Conservation (phyloP, 2,329 filamentous ascomycete species). For the Xylariaceae sp. region DNA sequence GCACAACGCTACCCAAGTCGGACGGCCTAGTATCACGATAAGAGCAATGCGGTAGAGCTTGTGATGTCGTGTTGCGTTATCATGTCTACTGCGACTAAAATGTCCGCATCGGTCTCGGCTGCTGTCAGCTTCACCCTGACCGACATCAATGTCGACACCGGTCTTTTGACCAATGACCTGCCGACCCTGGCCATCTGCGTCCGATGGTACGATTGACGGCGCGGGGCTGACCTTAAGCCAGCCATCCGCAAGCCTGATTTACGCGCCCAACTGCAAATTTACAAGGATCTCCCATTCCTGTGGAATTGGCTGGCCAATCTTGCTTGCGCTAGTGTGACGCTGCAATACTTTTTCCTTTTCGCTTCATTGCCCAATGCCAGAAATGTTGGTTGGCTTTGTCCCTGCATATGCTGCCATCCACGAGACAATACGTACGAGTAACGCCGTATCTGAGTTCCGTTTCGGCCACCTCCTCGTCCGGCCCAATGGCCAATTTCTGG, state of each 20-base stretch:
- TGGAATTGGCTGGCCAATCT: constrained; percentile 21
- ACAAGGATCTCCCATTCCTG: constrained; percentile 36
- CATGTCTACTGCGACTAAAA: constrained; percentile 1
- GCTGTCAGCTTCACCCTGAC: constrained; percentile 6
- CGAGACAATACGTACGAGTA: constrained; percentile 8
- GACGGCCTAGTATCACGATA: constrained; percentile 1
- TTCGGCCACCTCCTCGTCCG: too few relatives aligned
- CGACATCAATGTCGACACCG: constrained; percentile 17
- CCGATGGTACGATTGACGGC: constrained; percentile 45
- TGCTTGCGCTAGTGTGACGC: constrained; percentile 23
- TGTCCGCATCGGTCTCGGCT: not conserved
- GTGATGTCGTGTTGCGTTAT: constrained; percentile 8
- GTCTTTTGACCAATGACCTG: constrained; percentile 39
- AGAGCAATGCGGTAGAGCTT: constrained; percentile 14
- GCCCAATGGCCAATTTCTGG: too few relatives aligned
- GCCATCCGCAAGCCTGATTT: constrained; percentile 47
- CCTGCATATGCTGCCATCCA: constrained; percentile 9
- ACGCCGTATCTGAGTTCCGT: constrained; percentile 2
- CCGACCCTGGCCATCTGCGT: constrained; percentile 35
- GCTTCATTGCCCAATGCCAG: constrained; percentile 16
- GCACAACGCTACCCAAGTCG: too few relatives aligned
- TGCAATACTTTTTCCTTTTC: constrained; percentile 23
- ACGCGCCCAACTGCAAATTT: constrained; percentile 44
- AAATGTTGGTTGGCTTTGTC: constrained; percentile 19
- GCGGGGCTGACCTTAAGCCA: constrained; percentile 38